These are phyloP conservation scores for Prunus salicina DNA, from an alignment of 306 rosid genomes.

Conservation along the genomic window DNA sequence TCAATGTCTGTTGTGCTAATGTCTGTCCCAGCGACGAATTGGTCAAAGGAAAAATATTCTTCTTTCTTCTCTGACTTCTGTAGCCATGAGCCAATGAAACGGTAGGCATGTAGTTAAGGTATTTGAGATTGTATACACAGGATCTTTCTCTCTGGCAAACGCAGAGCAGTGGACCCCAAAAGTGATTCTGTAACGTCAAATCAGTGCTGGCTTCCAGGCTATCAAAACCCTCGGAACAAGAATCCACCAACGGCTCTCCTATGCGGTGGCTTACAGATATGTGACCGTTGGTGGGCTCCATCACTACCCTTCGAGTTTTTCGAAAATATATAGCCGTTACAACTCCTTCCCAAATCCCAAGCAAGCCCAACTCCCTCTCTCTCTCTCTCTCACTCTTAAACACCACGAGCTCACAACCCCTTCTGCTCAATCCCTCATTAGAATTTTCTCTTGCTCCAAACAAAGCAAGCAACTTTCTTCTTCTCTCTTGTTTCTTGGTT, in stretches of 20 bases:
- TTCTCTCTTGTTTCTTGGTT: not conserved
- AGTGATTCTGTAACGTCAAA: not conserved
- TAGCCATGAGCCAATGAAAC: not conserved
- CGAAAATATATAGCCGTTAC: conserved; percentile 33
- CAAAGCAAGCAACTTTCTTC: not conserved
- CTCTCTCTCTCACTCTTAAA: not conserved
- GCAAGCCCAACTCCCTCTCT: not conserved
- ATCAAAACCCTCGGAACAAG: conserved; percentile 17
- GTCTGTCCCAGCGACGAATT: not conserved
- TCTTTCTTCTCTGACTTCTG: not conserved
- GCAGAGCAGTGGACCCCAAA: conserved; percentile 23
- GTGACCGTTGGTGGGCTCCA: conserved; percentile 47
- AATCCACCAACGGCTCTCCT: conserved; percentile 39
- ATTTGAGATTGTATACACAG: not conserved
- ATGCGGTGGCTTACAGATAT: conserved; percentile 41
- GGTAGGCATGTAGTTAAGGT: not conserved
- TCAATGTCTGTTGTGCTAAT: not conserved
- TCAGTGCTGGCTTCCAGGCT: conserved; percentile 41
- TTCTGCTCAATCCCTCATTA: not conserved
- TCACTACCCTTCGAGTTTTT: not conserved
- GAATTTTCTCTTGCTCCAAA: not conserved
- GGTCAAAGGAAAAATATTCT: not conserved
- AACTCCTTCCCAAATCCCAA: not conserved
- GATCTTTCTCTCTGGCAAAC: not conserved
- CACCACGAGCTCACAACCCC: not conserved